These are phyloP conservation scores for Fraxinus sp. DNA, from an alignment of 305 asterid genomes.

Conservation along the genomic window DNA sequence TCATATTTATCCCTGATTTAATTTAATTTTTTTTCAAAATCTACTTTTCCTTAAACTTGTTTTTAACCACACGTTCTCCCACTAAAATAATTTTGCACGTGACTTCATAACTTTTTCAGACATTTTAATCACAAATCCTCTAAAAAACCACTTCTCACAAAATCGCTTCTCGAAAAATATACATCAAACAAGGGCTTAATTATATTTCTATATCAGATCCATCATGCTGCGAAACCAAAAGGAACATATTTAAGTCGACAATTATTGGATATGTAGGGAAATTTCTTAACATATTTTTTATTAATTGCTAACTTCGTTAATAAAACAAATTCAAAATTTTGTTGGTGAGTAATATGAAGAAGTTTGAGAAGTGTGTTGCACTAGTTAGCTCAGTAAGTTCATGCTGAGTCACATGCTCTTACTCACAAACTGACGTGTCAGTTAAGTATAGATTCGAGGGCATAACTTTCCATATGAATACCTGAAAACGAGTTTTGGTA, in stretches of 20 bases:
- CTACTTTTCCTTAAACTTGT: neutral
- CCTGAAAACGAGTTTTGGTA: neutral
- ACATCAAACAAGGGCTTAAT: neutral
- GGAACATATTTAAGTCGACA: neutral
- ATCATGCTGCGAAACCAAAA: neutral
- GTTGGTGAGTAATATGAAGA: neutral
- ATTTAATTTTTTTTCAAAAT: neutral
- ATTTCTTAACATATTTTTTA: too few relatives aligned
- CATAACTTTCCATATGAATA: neutral
- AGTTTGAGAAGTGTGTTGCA: neutral
- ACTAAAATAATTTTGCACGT: neutral
- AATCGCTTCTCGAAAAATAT: neutral
- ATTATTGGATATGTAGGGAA: neutral
- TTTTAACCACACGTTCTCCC: neutral
- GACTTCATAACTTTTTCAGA: neutral
- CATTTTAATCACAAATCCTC: neutral
- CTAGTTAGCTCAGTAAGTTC: neutral
- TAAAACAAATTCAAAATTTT: too few relatives aligned
- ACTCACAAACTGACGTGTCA: neutral
- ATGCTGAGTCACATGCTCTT: neutral
- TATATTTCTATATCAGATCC: neutral
- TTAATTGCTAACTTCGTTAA: neutral
- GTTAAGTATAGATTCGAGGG: neutral
- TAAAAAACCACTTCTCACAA: neutral
- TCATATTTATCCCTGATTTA: neutral